These are phyloP conservation scores for Francoa sonchifolia DNA, from an alignment of 441 rosid species.

Conservation along the genomic window DNA sequence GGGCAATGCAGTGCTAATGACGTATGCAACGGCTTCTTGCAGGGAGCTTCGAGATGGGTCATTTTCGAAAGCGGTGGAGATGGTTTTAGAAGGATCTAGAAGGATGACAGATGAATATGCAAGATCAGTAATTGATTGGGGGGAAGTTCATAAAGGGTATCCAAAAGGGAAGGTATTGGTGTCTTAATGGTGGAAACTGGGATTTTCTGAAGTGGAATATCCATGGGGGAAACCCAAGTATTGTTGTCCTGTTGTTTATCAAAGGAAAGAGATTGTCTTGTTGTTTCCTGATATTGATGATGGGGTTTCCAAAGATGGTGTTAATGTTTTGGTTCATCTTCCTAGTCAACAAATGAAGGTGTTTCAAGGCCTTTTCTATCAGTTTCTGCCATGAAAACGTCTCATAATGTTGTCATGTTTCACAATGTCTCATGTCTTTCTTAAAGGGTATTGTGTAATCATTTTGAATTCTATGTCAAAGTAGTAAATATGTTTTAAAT, in stretches of 20 bases:
- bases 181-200: slow-evolving; percentile 79
- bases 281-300: slow-evolving; percentile 44
- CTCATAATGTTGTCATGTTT: no score
- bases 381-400: slow-evolving; percentile 9
- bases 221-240: slow-evolving; percentile 79
- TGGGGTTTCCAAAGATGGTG: slow-evolving; percentile 32
- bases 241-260: slow-evolving; percentile 59
- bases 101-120: slow-evolving; percentile 55
- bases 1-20: slow-evolving; percentile 57
- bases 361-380: slow-evolving; percentile 37
- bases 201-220: slow-evolving; percentile 58
- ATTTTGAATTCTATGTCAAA: no score
- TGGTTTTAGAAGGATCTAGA: slow-evolving; percentile 36
- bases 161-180: slow-evolving; percentile 61
- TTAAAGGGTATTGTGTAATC: no score
- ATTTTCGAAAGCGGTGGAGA: slow-evolving; percentile 38
- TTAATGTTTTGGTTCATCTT: slow-evolving; percentile 60
- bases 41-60: slow-evolving; percentile 34
- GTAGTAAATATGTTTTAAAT: no score
- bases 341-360: slow-evolving; percentile 47
- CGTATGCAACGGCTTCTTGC: slow-evolving; percentile 42
- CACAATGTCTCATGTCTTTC: no score
- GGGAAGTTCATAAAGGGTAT: slow-evolving; percentile 50
- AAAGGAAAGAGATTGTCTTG: slow-evolving; percentile 59
- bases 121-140: slow-evolving; percentile 61